Percentiles rank a stretch among this genome's conserved stretches.
Conservation (phyloP, 345 rosid species). For the Citrus australasica region DNA sequence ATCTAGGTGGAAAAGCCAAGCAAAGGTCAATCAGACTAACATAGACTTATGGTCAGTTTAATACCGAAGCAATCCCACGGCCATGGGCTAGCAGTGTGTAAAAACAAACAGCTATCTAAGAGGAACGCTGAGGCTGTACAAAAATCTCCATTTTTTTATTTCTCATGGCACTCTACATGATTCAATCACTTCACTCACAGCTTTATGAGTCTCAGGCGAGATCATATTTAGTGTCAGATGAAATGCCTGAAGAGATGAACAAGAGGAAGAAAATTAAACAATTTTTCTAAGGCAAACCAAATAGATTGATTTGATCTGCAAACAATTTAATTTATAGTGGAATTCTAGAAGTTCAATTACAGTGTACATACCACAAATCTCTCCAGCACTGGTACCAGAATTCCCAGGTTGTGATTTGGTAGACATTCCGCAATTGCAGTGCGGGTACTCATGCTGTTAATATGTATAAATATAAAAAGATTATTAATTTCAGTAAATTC, state of each 20-base stretch:
- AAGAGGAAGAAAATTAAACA: neutral
- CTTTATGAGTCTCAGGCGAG: slow-evolving; percentile 87
- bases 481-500: slow-evolving; percentile 1
- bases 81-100: slow-evolving; percentile 12
- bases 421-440: slow-evolving; percentile 72
- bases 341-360: slow-evolving; percentile 3
- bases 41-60: slow-evolving; percentile 16
- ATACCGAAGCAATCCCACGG: slow-evolving; percentile 13
- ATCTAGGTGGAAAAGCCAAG: neutral
- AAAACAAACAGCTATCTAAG: slow-evolving; percentile 20
- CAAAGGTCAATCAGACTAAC: slow-evolving; percentile 16
- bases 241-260: slow-evolving; percentile 54
- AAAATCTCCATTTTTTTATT: slow-evolving; percentile 18
- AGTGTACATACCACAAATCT: slow-evolving; percentile 86
- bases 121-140: slow-evolving; percentile 49
- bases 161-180: slow-evolving; percentile 65
- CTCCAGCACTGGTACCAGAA: slow-evolving; percentile 89
- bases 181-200: slow-evolving; percentile 87
- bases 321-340: neutral
- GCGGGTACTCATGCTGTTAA: slow-evolving; percentile 68
- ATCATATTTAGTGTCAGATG: slow-evolving; percentile 90
- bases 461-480: slow-evolving; percentile 6
- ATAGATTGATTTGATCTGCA: neutral
- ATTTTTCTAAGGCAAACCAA: neutral
- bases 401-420: slow-evolving; percentile 58